Conservation (phyloP, 805 yeast species). For the Cyberlindnera maclurae region DNA sequence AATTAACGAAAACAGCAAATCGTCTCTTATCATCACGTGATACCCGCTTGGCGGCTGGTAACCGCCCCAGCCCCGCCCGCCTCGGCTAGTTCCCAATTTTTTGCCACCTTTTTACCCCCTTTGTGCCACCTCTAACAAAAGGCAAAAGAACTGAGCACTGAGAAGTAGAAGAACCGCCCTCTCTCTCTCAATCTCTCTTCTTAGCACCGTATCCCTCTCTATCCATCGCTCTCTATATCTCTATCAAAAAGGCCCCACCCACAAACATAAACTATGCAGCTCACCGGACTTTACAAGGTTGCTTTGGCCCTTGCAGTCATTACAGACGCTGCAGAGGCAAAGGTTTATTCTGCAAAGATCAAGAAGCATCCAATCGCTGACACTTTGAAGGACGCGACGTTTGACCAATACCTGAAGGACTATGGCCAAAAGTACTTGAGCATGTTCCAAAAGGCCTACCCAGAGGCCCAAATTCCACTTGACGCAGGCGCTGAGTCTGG, state of each 20-base stretch:
- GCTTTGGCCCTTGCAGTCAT: slow-evolving; percentile 22
- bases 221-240: too few relatives aligned
- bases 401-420: slow-evolving; percentile 46
- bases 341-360: slow-evolving; percentile 48
- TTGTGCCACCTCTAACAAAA: background rate
- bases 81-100: background rate
- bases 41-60: background rate
- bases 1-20: background rate
- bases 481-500: slow-evolving; percentile 26
- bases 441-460: slow-evolving; percentile 38
- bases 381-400: slow-evolving; percentile 43
- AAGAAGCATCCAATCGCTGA: slow-evolving; percentile 53
- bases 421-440: slow-evolving; percentile 57
- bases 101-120: slow-evolving; percentile 2
- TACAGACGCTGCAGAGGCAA: slow-evolving; percentile 45
- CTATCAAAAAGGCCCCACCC: background rate
- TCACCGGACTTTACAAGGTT: slow-evolving; percentile 17
- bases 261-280: slow-evolving; percentile 13
- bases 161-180: too few relatives aligned
- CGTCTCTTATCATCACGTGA: background rate
- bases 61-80: background rate
- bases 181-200: too few relatives aligned
- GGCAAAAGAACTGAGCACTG: background rate
- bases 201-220: too few relatives aligned
- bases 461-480: slow-evolving; percentile 29